Evolutionary conservation across 371 early-diverging fungal genomes (phyloP).

Genomic region (Mucor piriformis): DNA sequence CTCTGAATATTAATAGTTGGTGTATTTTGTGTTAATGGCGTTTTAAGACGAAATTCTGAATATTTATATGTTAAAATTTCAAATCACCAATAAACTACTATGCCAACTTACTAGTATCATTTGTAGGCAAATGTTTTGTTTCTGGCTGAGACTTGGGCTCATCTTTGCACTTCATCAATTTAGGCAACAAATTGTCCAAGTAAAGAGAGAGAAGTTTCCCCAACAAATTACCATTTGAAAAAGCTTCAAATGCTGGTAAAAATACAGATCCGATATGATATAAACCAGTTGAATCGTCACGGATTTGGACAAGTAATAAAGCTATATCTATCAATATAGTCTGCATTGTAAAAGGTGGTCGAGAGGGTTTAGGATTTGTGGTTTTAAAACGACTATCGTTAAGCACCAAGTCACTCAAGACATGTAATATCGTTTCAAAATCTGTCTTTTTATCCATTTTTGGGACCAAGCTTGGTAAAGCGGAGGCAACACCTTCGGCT

Average conservation of each 20-base stretch:
- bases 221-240: conserved; percentile 35
- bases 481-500: conserved; percentile 9
- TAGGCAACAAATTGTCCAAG: conserved; percentile 45
- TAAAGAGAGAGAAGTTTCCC: conserved; percentile 40
- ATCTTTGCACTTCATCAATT: conserved; percentile 33
- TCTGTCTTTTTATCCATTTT: conserved; percentile 26
- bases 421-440: conserved; percentile 41
- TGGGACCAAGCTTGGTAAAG: not conserved
- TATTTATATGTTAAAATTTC: not conserved
- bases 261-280: conserved; percentile 39
- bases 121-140: not conserved
- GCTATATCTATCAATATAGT: conserved; percentile 58
- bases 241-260: conserved; percentile 50
- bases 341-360: conserved; percentile 60
- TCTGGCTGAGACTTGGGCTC: conserved; percentile 9
- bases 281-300: conserved; percentile 33
- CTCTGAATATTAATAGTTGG: conserved; percentile 50
- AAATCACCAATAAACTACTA: not conserved
- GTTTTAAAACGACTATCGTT: conserved; percentile 62
- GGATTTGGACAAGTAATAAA: conserved; percentile 33
- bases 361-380: conserved; percentile 56
- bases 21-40: conserved; percentile 15
- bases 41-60: not conserved
- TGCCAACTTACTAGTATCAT: not conserved
- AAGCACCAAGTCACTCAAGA: conserved; percentile 53